phyloP scores from a whole-genome alignment of 345 rosid species.

The Eucalyptus regnans region DNA sequence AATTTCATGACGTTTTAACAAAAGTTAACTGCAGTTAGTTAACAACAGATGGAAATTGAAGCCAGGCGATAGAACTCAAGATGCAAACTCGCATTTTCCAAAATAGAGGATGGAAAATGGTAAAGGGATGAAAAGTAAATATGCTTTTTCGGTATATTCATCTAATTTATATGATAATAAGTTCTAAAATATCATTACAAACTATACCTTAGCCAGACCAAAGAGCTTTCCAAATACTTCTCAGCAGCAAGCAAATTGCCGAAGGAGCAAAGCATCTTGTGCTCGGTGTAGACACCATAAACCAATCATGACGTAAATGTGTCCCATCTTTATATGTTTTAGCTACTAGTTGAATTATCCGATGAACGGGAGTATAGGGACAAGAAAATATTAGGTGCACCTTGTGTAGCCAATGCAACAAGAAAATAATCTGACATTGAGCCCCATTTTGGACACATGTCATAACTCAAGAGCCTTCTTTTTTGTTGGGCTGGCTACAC shows the following conservation, averaged over 20 bases:
- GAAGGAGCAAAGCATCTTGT: neutral
- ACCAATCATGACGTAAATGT: neutral
- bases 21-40: neutral
- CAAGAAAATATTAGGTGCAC: no score
- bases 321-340: neutral
- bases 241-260: neutral
- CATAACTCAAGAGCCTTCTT: no score
- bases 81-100: neutral
- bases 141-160: neutral
- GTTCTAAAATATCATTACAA: neutral
- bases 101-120: neutral
- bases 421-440: no score
- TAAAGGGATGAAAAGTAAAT: neutral
- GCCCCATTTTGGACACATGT: no score
- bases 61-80: neutral
- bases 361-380: no score
- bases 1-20: neutral
- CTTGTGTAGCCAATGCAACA: no score
- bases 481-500: no score
- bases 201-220: neutral
- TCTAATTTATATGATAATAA: neutral
- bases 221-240: neutral
- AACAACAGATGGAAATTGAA: neutral
- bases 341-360: no score
- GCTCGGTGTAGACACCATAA: neutral